Evolutionary conservation across 805 yeast species (phyloP), one percentile per base, ranked within the genome.

Genomic region (Jamesozyma piceae): DNA sequence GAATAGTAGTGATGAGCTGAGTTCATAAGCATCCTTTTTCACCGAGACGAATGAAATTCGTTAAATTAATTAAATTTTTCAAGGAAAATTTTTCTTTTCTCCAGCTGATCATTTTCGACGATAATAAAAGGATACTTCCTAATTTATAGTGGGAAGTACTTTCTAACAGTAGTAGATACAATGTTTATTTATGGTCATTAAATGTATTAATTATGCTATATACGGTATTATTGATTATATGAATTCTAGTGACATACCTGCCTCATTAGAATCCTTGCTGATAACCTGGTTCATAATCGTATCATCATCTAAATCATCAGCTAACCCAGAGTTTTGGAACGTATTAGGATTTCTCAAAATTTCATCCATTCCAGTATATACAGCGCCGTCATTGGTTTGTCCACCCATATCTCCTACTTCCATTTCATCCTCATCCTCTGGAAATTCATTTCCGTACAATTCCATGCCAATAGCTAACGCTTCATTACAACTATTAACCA

Each of bases 391-490:
- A 20, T 27, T 32, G 26, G 5, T 17, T 18, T n/a, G 21, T 18
- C 15, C 21, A 18, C 19, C 15, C 20, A 13, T n/a, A 15, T 33
- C 14, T 4, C 5, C 8, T 31, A 15, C 20, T 5, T 33, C 26
- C 8, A 15, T 31, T 37, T 36, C 38, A 11, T 43, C 36, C 3
- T 26, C 38, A 1, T 40, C 38, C 21, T 39, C 35, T 14, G 35
- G 42, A 17, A 20, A 26, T 31, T 42, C 35, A 3, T 44, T 49
- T 9, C 38, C 38, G 44, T 47, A 48, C 22, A 58, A 35, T 40
- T 61, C 65, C 49, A 62, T 45, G 35, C 72, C 69, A 26, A 55
- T 53, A 2, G 64, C 54, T 15, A 69, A 39, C 3, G 71, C 69
- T 15, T 57, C 54, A 46, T 63, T 67, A 20, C 70, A 62, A 40